Percentiles rank a stretch among this genome's conserved stretches.
Conservation (phyloP, 78 protist genomes). For the Isochrysis galbana region DNA sequence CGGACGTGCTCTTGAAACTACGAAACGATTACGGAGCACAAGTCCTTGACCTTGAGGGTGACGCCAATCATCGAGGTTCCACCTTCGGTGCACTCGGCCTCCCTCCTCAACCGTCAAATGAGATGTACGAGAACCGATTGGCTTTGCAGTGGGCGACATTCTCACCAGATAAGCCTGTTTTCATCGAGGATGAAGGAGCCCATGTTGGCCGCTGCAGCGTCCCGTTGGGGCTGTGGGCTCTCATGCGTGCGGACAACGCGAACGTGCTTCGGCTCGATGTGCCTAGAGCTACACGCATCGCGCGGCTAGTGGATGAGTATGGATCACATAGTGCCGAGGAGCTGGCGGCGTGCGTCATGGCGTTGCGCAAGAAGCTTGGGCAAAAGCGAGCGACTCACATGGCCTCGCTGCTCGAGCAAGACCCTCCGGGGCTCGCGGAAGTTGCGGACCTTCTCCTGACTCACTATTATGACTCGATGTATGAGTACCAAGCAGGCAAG, state of each 20-base stretch:
- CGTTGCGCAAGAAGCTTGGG: neutral
- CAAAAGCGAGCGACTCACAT: neutral
- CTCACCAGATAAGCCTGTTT: neutral
- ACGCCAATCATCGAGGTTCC: neutral
- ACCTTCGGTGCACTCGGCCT: neutral
- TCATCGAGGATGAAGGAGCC: neutral
- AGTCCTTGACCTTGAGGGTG: slow-evolving; percentile 1
- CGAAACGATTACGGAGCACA: neutral
- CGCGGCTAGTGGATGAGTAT: neutral
- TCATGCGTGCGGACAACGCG: neutral
- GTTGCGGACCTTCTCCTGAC: neutral
- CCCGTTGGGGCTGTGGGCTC: slow-evolving; percentile 9
- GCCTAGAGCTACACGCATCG: neutral
- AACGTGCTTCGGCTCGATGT: neutral
- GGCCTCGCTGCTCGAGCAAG: neutral
- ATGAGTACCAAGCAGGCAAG: neutral
- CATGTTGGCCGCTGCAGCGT: neutral
- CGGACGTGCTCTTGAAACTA: neutral
- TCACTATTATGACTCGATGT: neutral
- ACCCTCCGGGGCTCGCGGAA: neutral
- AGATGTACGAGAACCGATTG: neutral
- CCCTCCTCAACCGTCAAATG: neutral
- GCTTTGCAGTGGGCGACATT: neutral
- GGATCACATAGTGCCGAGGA: neutral
- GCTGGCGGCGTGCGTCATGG: neutral